Evolutionary conservation across 208 protist genomes (phyloP), one percentile per base, ranked within the genome.

Genomic region (Leishmania guyanensis): DNA sequence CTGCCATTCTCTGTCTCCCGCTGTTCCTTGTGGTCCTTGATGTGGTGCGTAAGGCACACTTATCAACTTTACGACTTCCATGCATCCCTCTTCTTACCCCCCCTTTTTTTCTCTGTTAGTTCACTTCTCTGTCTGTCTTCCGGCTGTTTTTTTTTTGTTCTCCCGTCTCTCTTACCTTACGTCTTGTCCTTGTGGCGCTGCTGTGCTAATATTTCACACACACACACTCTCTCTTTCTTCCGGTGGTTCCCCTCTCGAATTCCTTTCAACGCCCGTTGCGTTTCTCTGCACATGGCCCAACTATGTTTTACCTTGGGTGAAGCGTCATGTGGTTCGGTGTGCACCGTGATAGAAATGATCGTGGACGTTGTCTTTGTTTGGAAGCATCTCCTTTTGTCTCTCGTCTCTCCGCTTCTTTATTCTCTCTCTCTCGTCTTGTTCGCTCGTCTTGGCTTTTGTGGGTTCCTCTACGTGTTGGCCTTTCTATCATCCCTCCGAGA

Each of bases 51-150:
- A 62, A 14, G 71, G 46, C 33, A 60, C 10, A 36, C 46, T 29
- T 33, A 3, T 14, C 46, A 43, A 53, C 62, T 70, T 64, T 46
- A 62, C n/a, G n/a, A 66, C 66, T 80, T 20, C 50, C 39, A 43
- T 53, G 1, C 58, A 74, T 78, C 62, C 33, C 72, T 62, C 54
- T 36, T 74, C 66, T 74, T 50, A 39, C 36, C 56, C 5, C 54
- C 48, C 17, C 54, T 43, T 46, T 64, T n/a, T 58, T 58, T 26
- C 46, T 65, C 33, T 51, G 29, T 69, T 79, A 70, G 43, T 71
- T 71, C 69, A 22, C 17, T 6, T 74, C 10, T 50, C 17, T 39
- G 20, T 26, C 69, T 4, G 26, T 54, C 26, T 36, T 33, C 64
- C 8, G 5, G 29, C 17, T 29, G 29, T 29, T 29, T 74, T 29